Evolutionary conservation across 2,329 filamentous ascomycete species (phyloP).

Genomic region (Xylaria sp.): DNA sequence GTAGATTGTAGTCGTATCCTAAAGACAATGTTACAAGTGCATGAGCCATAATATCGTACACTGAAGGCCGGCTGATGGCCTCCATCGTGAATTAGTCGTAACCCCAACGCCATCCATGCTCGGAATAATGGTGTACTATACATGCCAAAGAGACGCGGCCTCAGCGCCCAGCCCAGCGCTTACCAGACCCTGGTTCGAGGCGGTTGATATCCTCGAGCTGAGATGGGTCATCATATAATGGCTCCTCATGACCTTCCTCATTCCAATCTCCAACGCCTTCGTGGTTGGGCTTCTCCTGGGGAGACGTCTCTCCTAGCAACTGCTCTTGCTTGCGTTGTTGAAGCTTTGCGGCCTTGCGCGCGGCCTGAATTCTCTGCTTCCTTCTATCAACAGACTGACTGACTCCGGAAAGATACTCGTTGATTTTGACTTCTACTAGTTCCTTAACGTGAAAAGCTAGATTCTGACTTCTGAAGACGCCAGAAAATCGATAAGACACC

Average conservation of each 20-base stretch:
- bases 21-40: conserved; percentile 4
- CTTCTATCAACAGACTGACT: conserved; percentile 55
- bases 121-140: conserved; percentile 26
- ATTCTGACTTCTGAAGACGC: conserved; percentile 78
- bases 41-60: conserved; percentile 4
- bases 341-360: conserved; percentile 41
- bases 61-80: conserved; percentile 7
- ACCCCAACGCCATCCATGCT: conserved; percentile 33
- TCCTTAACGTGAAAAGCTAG: conserved; percentile 83
- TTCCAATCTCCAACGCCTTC: conserved; percentile 49
- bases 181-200: conserved; percentile 1
- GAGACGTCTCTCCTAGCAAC: conserved; percentile 40
- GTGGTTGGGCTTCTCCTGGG: conserved; percentile 20
- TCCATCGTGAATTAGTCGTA: conserved; percentile 17
- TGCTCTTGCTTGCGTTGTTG: conserved; percentile 37
- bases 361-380: conserved; percentile 47
- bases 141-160: conserved; percentile 11
- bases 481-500: conserved; percentile 89
- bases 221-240: conserved; percentile 45
- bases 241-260: conserved; percentile 52
- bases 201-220: conserved; percentile 39
- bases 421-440: conserved; percentile 80
- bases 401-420: conserved; percentile 68
- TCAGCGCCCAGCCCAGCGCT: background rate
- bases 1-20: background rate